phyloP scores from a whole-genome alignment of 1,284 basidiomycete species.

The Ceratobasidium sp. region DNA sequence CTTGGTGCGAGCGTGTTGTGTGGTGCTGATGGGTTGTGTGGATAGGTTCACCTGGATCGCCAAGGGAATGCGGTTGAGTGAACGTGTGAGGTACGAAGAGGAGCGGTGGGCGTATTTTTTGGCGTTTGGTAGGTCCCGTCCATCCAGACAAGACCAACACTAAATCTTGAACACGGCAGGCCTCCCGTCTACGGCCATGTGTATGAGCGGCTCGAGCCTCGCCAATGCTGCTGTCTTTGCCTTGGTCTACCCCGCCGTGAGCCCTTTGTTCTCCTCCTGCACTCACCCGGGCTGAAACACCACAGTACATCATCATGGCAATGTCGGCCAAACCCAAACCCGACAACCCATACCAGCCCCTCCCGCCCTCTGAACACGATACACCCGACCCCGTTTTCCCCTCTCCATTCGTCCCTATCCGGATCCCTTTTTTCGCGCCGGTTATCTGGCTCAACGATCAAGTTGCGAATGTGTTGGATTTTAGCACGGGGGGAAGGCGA shows the following conservation, averaged over 20 bases:
- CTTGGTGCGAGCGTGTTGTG: background rate
- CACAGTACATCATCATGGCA: slow-evolving; percentile 80
- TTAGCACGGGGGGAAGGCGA: slow-evolving; percentile 56
- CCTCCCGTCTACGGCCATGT: slow-evolving; percentile 71
- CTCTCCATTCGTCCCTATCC: slow-evolving; percentile 75
- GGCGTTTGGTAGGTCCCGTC: slow-evolving; percentile 69
- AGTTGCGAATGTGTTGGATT: slow-evolving; percentile 70
- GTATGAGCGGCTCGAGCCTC: slow-evolving; percentile 74
- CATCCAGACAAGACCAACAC: slow-evolving; percentile 46
- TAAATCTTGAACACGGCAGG: slow-evolving; percentile 56
- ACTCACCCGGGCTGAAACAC: slow-evolving; percentile 47
- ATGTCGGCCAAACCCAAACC: slow-evolving; percentile 75
- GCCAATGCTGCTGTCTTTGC: slow-evolving; percentile 83
- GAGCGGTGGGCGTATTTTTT: slow-evolving; percentile 88
- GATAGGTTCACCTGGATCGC: slow-evolving; percentile 80
- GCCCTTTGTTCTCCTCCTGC: slow-evolving; percentile 51
- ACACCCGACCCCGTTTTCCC: slow-evolving; percentile 57
- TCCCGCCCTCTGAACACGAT: slow-evolving; percentile 55
- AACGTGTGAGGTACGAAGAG: slow-evolving; percentile 77
- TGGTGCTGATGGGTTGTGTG: background rate
- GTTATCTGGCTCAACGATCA: slow-evolving; percentile 80
- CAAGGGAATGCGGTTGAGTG: slow-evolving; percentile 71
- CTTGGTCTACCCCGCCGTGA: slow-evolving; percentile 76
- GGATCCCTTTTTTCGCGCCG: slow-evolving; percentile 74
- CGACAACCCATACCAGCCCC: slow-evolving; percentile 74